Conservation (phyloP, 345 rosid species). For the Eucalyptus fibrosa region DNA sequence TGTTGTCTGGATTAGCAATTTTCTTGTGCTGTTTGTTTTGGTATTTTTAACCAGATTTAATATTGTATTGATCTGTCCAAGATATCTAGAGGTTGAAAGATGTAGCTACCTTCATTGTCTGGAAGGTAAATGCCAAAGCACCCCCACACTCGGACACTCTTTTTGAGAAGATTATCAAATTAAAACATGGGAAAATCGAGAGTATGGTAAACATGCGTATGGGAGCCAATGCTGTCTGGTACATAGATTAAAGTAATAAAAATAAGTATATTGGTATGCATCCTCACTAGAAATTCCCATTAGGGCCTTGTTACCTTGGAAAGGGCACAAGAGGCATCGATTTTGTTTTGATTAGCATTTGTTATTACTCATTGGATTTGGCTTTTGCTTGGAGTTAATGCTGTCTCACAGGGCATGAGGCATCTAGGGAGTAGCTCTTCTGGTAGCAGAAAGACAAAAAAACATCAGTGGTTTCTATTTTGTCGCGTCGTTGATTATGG, state of each 20-base stretch:
- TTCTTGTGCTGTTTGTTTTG: not conserved
- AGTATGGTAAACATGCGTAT: not conserved
- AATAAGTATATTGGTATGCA: not conserved
- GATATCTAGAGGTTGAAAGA: not conserved
- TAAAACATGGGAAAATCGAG: not conserved
- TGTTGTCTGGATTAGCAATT: not conserved
- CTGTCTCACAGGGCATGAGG: not conserved
- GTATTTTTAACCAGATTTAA: not conserved
- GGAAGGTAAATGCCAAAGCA: not conserved
- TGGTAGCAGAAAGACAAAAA: not conserved
- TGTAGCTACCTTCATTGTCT: not conserved
- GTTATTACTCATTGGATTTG: not conserved
- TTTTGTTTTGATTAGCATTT: not conserved
- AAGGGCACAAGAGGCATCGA: not conserved
- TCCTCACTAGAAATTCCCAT: not conserved
- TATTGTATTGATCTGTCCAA: not conserved
- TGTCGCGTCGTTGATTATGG: not conserved
- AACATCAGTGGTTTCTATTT: not conserved
- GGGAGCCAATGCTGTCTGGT: not conserved
- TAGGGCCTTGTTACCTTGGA: not conserved
- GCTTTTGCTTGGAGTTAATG: not conserved
- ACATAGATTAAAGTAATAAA: not conserved
- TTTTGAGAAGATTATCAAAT: not conserved
- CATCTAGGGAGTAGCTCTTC: not conserved
- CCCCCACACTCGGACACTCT: not conserved